Percentiles rank a stretch among this genome's conserved stretches.
phyloP scores from a whole-genome alignment of 2,329 filamentous ascomycete species.

The Penicillium sp. region DNA sequence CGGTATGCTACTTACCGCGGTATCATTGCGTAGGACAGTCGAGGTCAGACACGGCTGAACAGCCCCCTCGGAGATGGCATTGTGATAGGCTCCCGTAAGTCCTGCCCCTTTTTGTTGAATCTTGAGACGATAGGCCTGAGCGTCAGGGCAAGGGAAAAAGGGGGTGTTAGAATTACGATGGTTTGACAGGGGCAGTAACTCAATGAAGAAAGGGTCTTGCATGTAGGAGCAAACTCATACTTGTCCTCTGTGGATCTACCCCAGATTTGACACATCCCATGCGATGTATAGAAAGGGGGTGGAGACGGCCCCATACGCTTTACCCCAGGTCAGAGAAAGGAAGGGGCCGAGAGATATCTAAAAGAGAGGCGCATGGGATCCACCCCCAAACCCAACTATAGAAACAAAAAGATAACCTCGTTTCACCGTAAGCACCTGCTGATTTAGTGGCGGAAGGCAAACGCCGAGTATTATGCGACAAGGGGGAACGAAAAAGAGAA shows the following conservation, averaged over 20 bases:
- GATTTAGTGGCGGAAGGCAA: background rate
- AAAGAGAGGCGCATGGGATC: background rate
- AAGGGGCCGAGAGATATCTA: background rate
- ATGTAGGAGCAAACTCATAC: background rate
- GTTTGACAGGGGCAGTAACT: background rate
- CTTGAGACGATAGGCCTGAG: background rate
- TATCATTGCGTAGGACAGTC: background rate
- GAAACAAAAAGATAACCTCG: background rate
- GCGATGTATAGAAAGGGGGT: background rate
- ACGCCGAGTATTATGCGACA: background rate
- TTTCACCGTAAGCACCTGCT: background rate
- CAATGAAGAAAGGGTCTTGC: background rate
- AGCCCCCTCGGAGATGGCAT: too few species aligned
- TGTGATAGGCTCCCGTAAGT: background rate
- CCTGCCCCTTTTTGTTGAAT: background rate
- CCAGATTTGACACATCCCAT: conserved; percentile 6
- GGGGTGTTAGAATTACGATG: background rate
- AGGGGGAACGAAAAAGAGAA: too few species aligned
- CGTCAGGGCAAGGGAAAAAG: background rate
- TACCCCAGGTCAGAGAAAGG: background rate
- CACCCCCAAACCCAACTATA: background rate
- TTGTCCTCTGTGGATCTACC: conserved; percentile 9
- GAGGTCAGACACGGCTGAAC: background rate
- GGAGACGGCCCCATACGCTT: background rate
- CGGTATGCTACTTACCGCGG: background rate